Base-by-base conservation (phyloP, 2,329 filamentous ascomycete species). In the Fusarium nurragi region DNA sequence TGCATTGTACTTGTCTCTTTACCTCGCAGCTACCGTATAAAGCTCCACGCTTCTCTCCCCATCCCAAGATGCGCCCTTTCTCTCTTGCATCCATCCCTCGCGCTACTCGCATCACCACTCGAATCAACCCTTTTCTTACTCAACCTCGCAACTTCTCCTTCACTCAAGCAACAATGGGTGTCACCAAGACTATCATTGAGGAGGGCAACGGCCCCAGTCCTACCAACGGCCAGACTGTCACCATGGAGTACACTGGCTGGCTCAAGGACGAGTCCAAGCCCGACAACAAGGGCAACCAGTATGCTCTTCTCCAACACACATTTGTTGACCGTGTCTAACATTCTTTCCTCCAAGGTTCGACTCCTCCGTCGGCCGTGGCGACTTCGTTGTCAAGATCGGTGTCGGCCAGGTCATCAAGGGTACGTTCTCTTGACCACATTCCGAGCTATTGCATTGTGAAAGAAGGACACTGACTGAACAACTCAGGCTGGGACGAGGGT, bases 241-340 rank as follows among this genome's bases (percentile, higher is more conserved):
- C 86, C 74, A 97, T 98, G 75, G 88, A 95, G 80, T 98, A 98
- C 85, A 95, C 90, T 38, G 95, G 95, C 72, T 97, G 83, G 80
- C 84, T 98, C 65, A 91, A 90, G 79, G 89, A 96, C 74, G 74
- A 81, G 21, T 79, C 74, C 65, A 79, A 86, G 76, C 78, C 84
- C 18, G 83, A 87, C 56, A 82, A 86, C 73, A 87, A 91, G 84
- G 94, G 94, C 72, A 79, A 77, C 23, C 75, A 93, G 93, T 97
- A 82, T 73, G 89, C 79, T n/a, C 14, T 26, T 30, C 23, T 10
- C 16, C 10, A 19, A 1, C 12, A 16, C 1, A 13, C n/a, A 13
- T 5, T 14, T 13, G 14, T 44, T 18, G 19, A 30, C 9, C 3
- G 6, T 19, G 18, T 32, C 67, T 72, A 36, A 72, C 61, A 14